Percentiles rank a stretch among this genome's conserved stretches.
These are phyloP conservation scores for Leishmania martiniquensis DNA, from an alignment of 208 protist species.

Conservation along the genomic window DNA sequence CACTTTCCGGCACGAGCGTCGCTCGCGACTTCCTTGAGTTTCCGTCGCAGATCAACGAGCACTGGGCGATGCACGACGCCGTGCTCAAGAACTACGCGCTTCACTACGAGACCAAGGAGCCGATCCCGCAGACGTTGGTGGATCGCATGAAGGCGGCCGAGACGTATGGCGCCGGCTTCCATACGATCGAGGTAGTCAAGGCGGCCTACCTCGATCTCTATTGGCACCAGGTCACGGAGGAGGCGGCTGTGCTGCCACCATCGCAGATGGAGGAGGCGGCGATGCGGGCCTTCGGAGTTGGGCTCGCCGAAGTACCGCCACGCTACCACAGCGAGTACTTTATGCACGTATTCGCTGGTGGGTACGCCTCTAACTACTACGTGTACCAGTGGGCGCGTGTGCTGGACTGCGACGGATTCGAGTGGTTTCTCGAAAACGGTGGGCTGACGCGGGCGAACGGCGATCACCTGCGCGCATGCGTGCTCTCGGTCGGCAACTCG, in stretches of 20 bases:
- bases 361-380: conserved; percentile 76
- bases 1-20: conserved; percentile 64
- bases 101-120: conserved; percentile 61
- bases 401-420: conserved; percentile 65
- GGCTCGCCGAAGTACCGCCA: conserved; percentile 26
- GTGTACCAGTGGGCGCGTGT: conserved; percentile 75
- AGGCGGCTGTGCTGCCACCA: conserved; percentile 21
- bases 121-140: conserved; percentile 50
- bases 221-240: conserved; percentile 51
- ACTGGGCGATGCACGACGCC: conserved; percentile 58
- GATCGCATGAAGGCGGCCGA: conserved; percentile 42
- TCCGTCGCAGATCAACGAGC: conserved; percentile 84
- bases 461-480: conserved; percentile 62
- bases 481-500: conserved; percentile 66
- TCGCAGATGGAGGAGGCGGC: conserved; percentile 39
- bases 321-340: conserved; percentile 62
- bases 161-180: conserved; percentile 44
- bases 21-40: conserved; percentile 83
- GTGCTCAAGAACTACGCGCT: conserved; percentile 59
- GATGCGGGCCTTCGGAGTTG: conserved; percentile 20
- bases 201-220: conserved; percentile 53
- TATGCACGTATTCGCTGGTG: conserved; percentile 69
- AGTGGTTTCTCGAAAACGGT: conserved; percentile 67
- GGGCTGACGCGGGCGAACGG: conserved; percentile 60
- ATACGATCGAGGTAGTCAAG: conserved; percentile 56